Evolutionary conservation across 2,329 filamentous ascomycete genomes (phyloP), one percentile per base, ranked within the genome.

Genomic region (Neurospora sp.): DNA sequence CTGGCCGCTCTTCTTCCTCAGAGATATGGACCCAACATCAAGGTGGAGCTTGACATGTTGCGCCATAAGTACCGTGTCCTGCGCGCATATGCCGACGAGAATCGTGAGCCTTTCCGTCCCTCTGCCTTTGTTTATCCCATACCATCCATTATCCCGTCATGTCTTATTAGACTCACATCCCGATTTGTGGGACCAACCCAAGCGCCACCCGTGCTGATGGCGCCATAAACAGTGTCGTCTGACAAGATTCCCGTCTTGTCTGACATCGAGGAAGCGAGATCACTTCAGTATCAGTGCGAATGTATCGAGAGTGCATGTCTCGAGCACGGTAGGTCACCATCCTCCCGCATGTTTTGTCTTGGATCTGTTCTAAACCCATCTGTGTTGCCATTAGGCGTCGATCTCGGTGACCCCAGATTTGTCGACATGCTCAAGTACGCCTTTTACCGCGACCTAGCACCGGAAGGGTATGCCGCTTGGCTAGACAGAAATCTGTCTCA

Each of bases 201-300:
- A 46, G 39, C 28, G 62, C 37, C 40, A n/a, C 38, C 75, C 73
- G 52, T 69, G 73, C 73, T 76, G 71, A 75, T 75, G 70, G 52
- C 70, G 68, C 41, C 52, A 15, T 67, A 37, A 71, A 41, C 75
- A 84, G 82, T 81, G 69, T 72, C 83, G 66, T 75, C 78, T 39
- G 77, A 79, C 62, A 78, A 77, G 71, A 76, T 84, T 66, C 82
- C 83, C 33, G 78, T 81, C 72, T 77, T 87, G 69, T 88, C 85
- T 68, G 84, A 87, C 72, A 81, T 83, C 33, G 86, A 88, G 77
- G 86, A 88, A 76, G 86, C 86, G 36, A 82, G 86, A 69, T 81
- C 82, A 43, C 78, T 88, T 68, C 86, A 88, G 76, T 86, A 88
- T 74, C 83, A 83, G 73, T 87, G 86, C 78, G 86, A 88, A 78